A percentile compares a stretch with the other conserved stretches of the same genome.
Evolutionary conservation across 1,284 basidiomycete genomes (phyloP).

Genomic region (Microbotryum intermedium): DNA sequence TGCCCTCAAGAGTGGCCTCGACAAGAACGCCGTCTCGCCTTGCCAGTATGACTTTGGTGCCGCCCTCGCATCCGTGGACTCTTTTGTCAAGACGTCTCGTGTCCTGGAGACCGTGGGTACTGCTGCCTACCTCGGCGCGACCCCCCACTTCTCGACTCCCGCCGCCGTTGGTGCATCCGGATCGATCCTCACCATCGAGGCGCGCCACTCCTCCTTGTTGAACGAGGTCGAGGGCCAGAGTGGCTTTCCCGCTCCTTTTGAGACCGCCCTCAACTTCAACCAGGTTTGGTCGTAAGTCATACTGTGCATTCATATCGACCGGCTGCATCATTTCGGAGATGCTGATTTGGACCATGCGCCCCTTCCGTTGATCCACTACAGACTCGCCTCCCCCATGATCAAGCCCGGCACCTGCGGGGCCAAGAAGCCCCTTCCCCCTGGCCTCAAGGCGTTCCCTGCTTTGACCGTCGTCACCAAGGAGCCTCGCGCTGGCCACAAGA

Average conservation of each 20-base stretch:
- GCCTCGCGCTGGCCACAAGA: slow-evolving; percentile 30
- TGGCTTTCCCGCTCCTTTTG: slow-evolving; percentile 24
- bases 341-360: neutral
- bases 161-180: slow-evolving; percentile 13
- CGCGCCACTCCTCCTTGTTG: slow-evolving; percentile 45
- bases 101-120: slow-evolving; percentile 32
- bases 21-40: neutral
- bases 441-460: slow-evolving; percentile 43
- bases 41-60: neutral
- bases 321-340: neutral
- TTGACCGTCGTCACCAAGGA: slow-evolving; percentile 35
- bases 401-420: neutral
- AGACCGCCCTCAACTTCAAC: slow-evolving; percentile 30
- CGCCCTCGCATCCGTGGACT: slow-evolving; percentile 6
- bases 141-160: slow-evolving; percentile 22
- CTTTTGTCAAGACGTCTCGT: slow-evolving; percentile 26
- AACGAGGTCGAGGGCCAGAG: slow-evolving; percentile 35
- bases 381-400: neutral
- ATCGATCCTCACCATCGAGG: slow-evolving; percentile 43
- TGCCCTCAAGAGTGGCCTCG: neutral
- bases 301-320: no score
- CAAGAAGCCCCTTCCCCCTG: slow-evolving; percentile 1
- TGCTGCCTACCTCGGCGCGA: slow-evolving; percentile 2
- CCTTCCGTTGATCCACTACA: neutral
- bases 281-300: slow-evolving; percentile 25